phyloP scores from a whole-genome alignment of 2,329 filamentous ascomycete genomes.

The Aureobasidium melanogenum region DNA sequence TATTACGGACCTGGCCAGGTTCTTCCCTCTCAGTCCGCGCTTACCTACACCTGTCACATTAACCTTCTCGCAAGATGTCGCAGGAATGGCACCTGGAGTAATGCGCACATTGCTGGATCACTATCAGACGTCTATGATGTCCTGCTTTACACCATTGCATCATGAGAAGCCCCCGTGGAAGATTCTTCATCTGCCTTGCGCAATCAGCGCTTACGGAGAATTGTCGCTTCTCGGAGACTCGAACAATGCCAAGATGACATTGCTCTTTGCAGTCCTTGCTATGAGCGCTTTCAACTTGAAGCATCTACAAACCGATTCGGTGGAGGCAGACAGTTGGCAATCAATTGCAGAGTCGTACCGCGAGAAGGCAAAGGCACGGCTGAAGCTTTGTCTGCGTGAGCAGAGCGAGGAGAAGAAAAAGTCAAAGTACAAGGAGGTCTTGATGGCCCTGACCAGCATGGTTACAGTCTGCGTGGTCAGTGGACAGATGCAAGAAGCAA shows the following conservation, averaged over 20 bases:
- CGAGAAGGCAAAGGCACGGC: slow-evolving; percentile 3
- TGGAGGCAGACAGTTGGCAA: not conserved
- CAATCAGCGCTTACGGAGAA: slow-evolving; percentile 5
- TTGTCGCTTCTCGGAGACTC: not conserved
- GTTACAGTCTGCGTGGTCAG: slow-evolving; percentile 18
- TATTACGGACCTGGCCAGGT: not conserved
- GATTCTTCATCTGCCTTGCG: slow-evolving; percentile 8
- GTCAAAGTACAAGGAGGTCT: slow-evolving; percentile 9
- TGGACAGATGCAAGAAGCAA: slow-evolving; percentile 21
- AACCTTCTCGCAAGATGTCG: slow-evolving; percentile 3
- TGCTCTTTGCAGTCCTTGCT: slow-evolving; percentile 7
- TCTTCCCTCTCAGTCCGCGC: slow-evolving; percentile 4
- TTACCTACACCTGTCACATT: slow-evolving; percentile 1
- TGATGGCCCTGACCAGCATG: slow-evolving; percentile 12
- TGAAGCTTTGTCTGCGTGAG: slow-evolving; percentile 2
- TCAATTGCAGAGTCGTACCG: slow-evolving; percentile 1
- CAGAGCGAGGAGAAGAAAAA: slow-evolving; percentile 2
- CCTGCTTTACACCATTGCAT: not conserved
- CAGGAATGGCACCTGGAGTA: not conserved
- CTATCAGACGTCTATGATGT: slow-evolving; percentile 1
- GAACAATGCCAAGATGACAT: slow-evolving; percentile 6
- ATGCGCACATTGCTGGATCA: slow-evolving; percentile 2
- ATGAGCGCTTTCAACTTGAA: slow-evolving; percentile 10
- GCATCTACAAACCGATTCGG: not conserved
- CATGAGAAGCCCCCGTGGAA: slow-evolving; percentile 8